phyloP scores from a whole-genome alignment of 2,329 filamentous ascomycete genomes.

The Nigrospora osmanthi region DNA sequence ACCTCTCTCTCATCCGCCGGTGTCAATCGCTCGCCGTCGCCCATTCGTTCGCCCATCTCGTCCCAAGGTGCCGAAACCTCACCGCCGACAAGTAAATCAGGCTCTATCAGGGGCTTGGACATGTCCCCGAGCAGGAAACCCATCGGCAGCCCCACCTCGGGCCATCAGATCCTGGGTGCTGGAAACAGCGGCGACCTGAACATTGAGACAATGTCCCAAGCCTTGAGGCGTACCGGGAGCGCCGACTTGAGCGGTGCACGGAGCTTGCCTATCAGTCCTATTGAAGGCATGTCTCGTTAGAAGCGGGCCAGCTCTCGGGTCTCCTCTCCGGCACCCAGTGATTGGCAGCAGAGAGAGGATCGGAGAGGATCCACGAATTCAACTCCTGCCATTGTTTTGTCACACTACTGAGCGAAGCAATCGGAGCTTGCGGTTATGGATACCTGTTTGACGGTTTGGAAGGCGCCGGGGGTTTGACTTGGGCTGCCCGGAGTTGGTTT shows the following conservation, averaged over 20 bases:
- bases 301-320: background rate
- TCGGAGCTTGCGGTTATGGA: background rate
- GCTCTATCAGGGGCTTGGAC: conserved; percentile 68
- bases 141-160: conserved; percentile 55
- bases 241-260: conserved; percentile 59
- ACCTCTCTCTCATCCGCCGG: conserved; percentile 47
- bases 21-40: conserved; percentile 67
- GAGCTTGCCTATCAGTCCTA: conserved; percentile 51
- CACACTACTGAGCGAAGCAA: background rate
- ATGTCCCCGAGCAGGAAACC: conserved; percentile 54
- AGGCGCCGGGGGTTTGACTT: background rate
- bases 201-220: conserved; percentile 91
- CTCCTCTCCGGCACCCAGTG: background rate
- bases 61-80: conserved; percentile 62
- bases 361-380: background rate
- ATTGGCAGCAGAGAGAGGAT: background rate
- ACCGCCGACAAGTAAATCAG: conserved; percentile 68
- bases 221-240: conserved; percentile 76
- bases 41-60: conserved; percentile 70
- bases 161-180: conserved; percentile 35
- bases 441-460: background rate
- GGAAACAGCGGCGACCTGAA: conserved; percentile 62
- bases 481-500: no score
- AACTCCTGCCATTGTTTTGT: background rate
- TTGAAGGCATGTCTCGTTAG: conserved; percentile 32